phyloP scores from a whole-genome alignment of 75 land plant species.

The Cryptomeria japonica region DNA sequence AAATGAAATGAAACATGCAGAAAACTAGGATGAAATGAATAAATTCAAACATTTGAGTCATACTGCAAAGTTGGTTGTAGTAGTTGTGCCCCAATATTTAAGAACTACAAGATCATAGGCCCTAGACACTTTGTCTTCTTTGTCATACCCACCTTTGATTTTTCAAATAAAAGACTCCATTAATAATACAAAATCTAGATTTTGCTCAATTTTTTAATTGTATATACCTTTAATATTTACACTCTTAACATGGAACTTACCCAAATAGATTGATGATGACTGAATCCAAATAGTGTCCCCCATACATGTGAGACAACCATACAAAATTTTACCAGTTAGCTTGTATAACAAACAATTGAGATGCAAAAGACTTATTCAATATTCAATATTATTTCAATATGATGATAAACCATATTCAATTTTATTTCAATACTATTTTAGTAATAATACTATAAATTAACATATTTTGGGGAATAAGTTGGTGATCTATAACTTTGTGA shows the following conservation, averaged over 20 bases:
- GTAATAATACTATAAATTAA: no score
- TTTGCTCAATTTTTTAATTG: neutral
- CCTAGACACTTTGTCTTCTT: conserved; percentile 85
- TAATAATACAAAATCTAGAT: neutral
- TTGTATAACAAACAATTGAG: neutral
- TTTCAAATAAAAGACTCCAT: neutral
- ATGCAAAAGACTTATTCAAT: neutral
- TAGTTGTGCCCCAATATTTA: conserved; percentile 88
- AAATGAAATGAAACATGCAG: neutral
- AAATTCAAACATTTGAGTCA: neutral
- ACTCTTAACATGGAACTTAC: conserved; percentile 2
- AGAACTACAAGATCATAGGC: conserved; percentile 91
- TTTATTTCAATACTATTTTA: no score
- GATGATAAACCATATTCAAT: no score
- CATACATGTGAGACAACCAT: conserved; percentile 3
- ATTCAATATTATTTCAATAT: no score
- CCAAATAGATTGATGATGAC: conserved; percentile 13
- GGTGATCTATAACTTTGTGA: no score
- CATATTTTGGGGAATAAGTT: no score
- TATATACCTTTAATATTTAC: neutral
- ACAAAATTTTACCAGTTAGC: neutral
- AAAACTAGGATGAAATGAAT: neutral
- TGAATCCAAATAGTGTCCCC: neutral
- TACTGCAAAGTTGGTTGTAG: conserved; percentile 96
- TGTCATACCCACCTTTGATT: conserved; percentile 81